Evolutionary conservation across 805 yeast species (phyloP), one percentile per base, ranked within the genome.

Genomic region (Suhomyces sp.): DNA sequence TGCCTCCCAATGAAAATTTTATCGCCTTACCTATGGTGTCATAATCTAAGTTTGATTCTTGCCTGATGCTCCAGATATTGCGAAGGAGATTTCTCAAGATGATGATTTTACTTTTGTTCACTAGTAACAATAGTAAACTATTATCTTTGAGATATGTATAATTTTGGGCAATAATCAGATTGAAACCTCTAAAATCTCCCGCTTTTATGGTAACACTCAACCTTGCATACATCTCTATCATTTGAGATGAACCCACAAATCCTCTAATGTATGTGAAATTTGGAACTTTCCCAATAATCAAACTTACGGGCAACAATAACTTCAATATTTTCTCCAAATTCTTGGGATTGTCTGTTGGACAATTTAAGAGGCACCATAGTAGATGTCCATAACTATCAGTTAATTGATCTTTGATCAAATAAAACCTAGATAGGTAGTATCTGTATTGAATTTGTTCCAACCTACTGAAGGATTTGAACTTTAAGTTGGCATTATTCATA

Each of bases 241-340:
- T 28, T 28, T 29, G 12, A 24, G 36, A 24, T 1, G 48, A 28
- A 28, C 47, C 53, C 13, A 33, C 63, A 15, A 26, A n/a, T 7
- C 25, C 30, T 2, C 27, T 21, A 13, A 53, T 19, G 12, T 10
- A 13, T 1, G 27, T 43, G 9, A 56, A 51, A 18, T 61, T 58
- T 0, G 86, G 84, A 10, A 62, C 39, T 31, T 72, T 70, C 0
- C 88, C 88, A 25, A 78, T 62, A 1, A 79, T 50, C 6, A 81
- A 51, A 2, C 78, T 67, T 0, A 73, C 60, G 0, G 87, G 81
- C 1, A 80, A 42, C 25, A 81, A 56, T 38, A 70, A 70, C 20
- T 65, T 60, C 21, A 81, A 54, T 5, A 80, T 64, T 23, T 59
- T 52, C 10, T 64, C 54, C 25, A 62, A 54, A 51, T 77, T 76